Percentiles rank a stretch among this genome's conserved stretches.
These are phyloP conservation scores for Pisolithus marmoratus DNA, from an alignment of 768 basidiomycete species.

Conservation along the genomic window DNA sequence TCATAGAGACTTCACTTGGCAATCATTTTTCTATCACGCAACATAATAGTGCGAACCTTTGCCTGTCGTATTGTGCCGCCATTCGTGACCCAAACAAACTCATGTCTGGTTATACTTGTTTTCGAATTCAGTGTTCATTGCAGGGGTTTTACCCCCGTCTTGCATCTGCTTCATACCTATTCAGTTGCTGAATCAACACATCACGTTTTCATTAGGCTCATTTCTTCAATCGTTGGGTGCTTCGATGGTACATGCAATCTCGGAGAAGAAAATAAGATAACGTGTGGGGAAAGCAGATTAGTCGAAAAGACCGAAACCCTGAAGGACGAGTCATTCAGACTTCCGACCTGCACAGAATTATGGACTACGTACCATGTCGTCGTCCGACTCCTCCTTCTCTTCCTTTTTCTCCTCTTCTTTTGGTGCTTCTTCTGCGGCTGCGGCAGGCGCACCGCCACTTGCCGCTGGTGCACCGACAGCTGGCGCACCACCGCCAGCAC, in stretches of 20 bases:
- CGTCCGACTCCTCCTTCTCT: slow-evolving; percentile 85
- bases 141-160: too few relatives aligned
- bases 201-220: too few relatives aligned
- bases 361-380: slow-evolving; percentile 67
- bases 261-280: slow-evolving; percentile 21
- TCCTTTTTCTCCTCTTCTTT: slow-evolving; percentile 83
- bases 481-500: slow-evolving; percentile 84
- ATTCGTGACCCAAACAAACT: too few relatives aligned
- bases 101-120: too few relatives aligned
- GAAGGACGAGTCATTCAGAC: background rate
- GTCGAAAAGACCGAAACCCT: slow-evolving; percentile 98
- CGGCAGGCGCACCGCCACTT: slow-evolving; percentile 54
- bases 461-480: slow-evolving; percentile 56
- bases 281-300: slow-evolving; percentile 35
- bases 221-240: background rate
- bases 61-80: too few relatives aligned
- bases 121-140: too few relatives aligned
- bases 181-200: too few relatives aligned
- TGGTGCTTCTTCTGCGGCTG: slow-evolving; percentile 59
- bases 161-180: too few relatives aligned
- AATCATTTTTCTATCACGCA: too few relatives aligned
- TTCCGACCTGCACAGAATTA: background rate
- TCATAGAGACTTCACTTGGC: too few relatives aligned
- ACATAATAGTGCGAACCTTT: too few relatives aligned
- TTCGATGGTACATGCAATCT: slow-evolving; percentile 1